These are phyloP conservation scores for Physcomitrellopsis africana DNA, from an alignment of 225 moss, liverwort and hornwort genomes.

Conservation along the genomic window DNA sequence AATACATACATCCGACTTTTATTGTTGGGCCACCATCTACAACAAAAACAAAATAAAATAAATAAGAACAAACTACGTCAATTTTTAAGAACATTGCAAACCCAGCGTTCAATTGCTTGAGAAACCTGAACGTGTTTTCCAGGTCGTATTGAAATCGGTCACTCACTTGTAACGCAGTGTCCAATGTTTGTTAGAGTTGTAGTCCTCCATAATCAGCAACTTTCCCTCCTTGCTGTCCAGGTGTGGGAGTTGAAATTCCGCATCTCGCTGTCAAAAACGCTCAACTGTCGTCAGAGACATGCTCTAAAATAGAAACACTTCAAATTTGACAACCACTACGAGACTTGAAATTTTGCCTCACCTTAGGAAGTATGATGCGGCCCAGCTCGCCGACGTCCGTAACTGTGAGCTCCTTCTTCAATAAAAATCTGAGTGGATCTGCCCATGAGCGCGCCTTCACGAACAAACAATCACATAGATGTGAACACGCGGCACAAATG, in stretches of 20 bases:
- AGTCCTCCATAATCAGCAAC: constrained; percentile 76
- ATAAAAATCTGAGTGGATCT: constrained; percentile 53
- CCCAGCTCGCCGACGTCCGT: constrained; percentile 91
- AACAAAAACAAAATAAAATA: not conserved
- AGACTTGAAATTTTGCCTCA: constrained; percentile 5
- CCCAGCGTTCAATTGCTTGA: not conserved
- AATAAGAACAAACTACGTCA: not conserved
- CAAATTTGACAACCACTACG: too few relatives aligned
- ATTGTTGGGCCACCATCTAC: constrained; percentile 93
- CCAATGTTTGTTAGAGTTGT: constrained; percentile 79
- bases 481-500: not conserved
- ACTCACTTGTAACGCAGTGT: constrained; percentile 71
- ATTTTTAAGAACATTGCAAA: not conserved
- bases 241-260: constrained; percentile 80
- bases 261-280: constrained; percentile 62
- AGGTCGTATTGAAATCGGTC: not conserved
- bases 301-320: too few relatives aligned
- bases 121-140: not conserved
- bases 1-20: constrained; percentile 95
- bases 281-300: too few relatives aligned
- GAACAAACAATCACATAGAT: not conserved
- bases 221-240: constrained; percentile 77
- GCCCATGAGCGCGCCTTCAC: constrained; percentile 47
- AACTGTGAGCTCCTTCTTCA: constrained; percentile 75
- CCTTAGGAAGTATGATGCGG: constrained; percentile 92